Conservation (phyloP, 2,329 filamentous ascomycete genomes). For the Verruconis gallopava region DNA sequence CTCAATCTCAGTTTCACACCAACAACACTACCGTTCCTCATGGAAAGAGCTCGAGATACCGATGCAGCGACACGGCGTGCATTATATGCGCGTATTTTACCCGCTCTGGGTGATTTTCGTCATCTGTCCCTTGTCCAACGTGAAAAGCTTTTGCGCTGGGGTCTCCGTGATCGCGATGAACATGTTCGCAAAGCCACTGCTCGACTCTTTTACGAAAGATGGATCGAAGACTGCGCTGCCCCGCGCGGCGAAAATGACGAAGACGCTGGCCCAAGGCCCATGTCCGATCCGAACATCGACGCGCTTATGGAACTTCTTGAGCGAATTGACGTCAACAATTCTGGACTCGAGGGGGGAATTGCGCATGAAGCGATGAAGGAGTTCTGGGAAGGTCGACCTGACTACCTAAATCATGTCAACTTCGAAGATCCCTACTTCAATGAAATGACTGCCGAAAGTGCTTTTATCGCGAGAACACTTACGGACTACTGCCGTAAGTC, state of each 20-base stretch:
- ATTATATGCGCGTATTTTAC: constrained; percentile 76
- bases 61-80: constrained; percentile 74
- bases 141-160: constrained; percentile 92
- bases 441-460: constrained; percentile 68
- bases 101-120: constrained; percentile 83
- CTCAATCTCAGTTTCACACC: constrained; percentile 82
- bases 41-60: constrained; percentile 82
- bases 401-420: constrained; percentile 59
- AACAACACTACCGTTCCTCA: constrained; percentile 68
- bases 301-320: constrained; percentile 82
- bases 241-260: constrained; percentile 37
- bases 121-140: constrained; percentile 87
- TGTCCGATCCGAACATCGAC: constrained; percentile 47
- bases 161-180: constrained; percentile 84
- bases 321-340: constrained; percentile 84
- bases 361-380: constrained; percentile 88
- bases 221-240: constrained; percentile 89
- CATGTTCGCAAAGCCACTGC: constrained; percentile 85
- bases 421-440: constrained; percentile 72
- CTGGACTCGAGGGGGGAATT: constrained; percentile 78
- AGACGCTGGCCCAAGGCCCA: constrained; percentile 28
- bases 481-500: constrained; percentile 81
- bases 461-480: constrained; percentile 83
- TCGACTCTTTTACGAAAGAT: constrained; percentile 82
- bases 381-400: constrained; percentile 87